These are phyloP conservation scores for Trifolium dubium DNA, from an alignment of 306 rosid genomes.

Conservation along the genomic window DNA sequence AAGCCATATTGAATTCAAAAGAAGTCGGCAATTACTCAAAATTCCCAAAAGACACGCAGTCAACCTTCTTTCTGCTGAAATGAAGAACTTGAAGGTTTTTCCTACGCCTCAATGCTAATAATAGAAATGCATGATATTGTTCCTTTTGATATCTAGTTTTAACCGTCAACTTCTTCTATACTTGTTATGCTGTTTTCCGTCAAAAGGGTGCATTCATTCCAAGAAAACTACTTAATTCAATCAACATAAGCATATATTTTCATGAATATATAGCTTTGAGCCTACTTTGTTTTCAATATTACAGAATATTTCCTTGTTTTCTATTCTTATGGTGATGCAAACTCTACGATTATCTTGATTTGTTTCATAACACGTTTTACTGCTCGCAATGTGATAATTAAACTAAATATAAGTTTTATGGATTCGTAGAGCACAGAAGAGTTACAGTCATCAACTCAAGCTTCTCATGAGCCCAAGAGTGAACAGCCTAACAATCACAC, in stretches of 20 bases:
- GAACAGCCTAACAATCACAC: conserved; percentile 70
- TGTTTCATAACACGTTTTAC: conserved; percentile 11
- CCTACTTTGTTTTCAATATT: too few relatives aligned
- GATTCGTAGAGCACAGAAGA: conserved; percentile 68
- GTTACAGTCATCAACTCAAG: conserved; percentile 70
- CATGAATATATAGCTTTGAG: too few relatives aligned
- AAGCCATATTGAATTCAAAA: conserved; percentile 26
- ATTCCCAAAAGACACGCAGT: conserved; percentile 46
- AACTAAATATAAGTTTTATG: conserved; percentile 34
- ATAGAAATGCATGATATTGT: conserved; percentile 26
- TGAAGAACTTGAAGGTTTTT: conserved; percentile 63
- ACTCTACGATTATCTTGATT: conserved; percentile 30
- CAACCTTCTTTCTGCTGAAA: conserved; percentile 54
- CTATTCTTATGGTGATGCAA: conserved; percentile 5
- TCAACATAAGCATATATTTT: background rate
- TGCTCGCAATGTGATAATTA: conserved; percentile 26
- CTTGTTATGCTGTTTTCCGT: conserved; percentile 17
- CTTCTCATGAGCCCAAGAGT: conserved; percentile 73
- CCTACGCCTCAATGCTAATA: background rate
- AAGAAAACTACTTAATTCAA: conserved; percentile 16
- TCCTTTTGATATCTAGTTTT: conserved; percentile 25
- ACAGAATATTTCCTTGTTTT: conserved; percentile 29
- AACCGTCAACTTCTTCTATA: conserved; percentile 13
- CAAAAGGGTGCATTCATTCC: conserved; percentile 7
- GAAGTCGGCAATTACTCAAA: conserved; percentile 28